Evolutionary conservation across 257 asterid species (phyloP), one percentile per base, ranked within the genome.

Genomic region (Eucommia ulmoides): DNA sequence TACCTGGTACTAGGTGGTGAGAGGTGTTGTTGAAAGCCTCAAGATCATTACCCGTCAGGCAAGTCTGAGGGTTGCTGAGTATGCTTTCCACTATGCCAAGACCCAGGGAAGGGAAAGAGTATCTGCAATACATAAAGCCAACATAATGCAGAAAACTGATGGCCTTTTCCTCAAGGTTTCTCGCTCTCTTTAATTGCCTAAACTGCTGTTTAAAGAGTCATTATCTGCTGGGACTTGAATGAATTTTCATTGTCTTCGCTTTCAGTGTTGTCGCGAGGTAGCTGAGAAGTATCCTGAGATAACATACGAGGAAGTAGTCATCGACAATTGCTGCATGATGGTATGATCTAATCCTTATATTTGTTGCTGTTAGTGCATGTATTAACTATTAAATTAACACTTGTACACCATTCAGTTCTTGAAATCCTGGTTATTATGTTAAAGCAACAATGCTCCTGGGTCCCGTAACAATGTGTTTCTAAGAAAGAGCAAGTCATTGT

Each of bases 221-320:
- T n/a, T n/a, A n/a, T n/a, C n/a, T n/a, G n/a, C n/a, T n/a, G n/a
- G n/a, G n/a, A n/a, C n/a, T n/a, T n/a, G 38, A 29, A 29, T 29
- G 38, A 12, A 29, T 12, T 29, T 12, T 42, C 19, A 7, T 15
- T 42, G n/a, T 42, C 20, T 15, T 42, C 48, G 19, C 1, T 18
- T 42, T 21, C 48, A 42, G 48, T 42, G 48, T 42, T 42, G 48
- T 42, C 48, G 48, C 15, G 48, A 42, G 48, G 48, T 42, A 16
- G 48, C 48, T 16, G 48, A 42, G 48, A 42, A 42, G 48, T 42
- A 42, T 21, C 48, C 48, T 15, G 48, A 42, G 20, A 42, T 42
- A 1, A 42, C 8, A 42, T 42, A 42, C 19, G 48, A 42, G 48
- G 48, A 42, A 42, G 48, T 42, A 6, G 20, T 42, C 48, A 42